Conservation (phyloP, 805 yeast genomes). For the Komagataella kurtzmanii region DNA sequence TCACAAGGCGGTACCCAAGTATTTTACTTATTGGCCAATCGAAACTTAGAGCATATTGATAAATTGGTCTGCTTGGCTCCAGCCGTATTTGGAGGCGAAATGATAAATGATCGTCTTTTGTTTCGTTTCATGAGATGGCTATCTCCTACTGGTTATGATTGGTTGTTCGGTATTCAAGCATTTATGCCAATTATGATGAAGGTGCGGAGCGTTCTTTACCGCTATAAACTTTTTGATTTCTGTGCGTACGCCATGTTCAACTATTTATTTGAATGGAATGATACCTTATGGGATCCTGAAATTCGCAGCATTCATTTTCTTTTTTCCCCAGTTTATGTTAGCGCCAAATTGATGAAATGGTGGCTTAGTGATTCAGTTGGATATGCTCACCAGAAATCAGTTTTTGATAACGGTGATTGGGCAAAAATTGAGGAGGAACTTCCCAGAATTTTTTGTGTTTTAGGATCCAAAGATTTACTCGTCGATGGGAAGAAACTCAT, state of each 20-base stretch:
- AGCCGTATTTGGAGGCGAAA: conserved; percentile 77
- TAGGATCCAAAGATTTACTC: conserved; percentile 61
- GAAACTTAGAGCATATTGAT: conserved; percentile 34
- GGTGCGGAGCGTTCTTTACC: conserved; percentile 36
- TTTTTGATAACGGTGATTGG: conserved; percentile 24
- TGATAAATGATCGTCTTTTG: conserved; percentile 49
- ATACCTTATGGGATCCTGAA: conserved; percentile 55
- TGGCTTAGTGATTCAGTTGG: conserved; percentile 54
- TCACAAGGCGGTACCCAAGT: conserved; percentile 92
- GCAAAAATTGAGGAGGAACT: conserved; percentile 21
- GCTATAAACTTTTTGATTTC: conserved; percentile 40
- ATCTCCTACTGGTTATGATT: conserved; percentile 27
- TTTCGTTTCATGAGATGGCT: conserved; percentile 47
- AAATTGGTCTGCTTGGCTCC: conserved; percentile 76
- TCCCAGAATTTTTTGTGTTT: conserved; percentile 52
- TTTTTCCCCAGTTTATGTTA: conserved; percentile 76
- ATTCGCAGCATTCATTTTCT: conserved; percentile 65
- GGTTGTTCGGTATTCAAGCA: conserved; percentile 63
- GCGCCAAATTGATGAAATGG: conserved; percentile 80
- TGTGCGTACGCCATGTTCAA: conserved; percentile 75
- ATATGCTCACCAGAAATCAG: conserved; percentile 33
- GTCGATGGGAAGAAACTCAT: conserved; percentile 65
- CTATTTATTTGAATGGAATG: conserved; percentile 81
- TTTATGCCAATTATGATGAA: conserved; percentile 67
- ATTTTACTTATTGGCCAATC: conserved; percentile 49